Evolutionary conservation across 1,284 basidiomycete genomes (phyloP), one percentile per base, ranked within the genome.

Genomic region (Heterobasidion irregulare): DNA sequence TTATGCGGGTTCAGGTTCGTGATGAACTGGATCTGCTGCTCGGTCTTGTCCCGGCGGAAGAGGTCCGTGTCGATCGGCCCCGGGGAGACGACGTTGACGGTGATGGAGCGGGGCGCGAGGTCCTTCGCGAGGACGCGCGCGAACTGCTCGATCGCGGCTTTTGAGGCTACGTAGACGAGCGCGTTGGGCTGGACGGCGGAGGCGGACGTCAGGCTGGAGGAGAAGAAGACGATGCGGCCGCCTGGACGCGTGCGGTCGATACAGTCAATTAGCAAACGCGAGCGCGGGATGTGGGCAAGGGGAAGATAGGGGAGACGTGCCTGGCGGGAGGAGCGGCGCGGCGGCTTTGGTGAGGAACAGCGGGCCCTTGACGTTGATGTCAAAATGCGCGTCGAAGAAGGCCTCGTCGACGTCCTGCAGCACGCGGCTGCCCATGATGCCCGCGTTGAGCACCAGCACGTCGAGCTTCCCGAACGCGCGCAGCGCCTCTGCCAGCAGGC

Each of bases 351-450:
- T 73, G 52, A 81, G 68, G 69, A 84, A 83, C 26, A 84, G 60
- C 1, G 82, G 80, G 0, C 74, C 78, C 60, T 81, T 80, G 49
- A 83, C 79, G 58, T 84, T 84, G 46, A 72, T 71, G 55, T 76
- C 66, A 57, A 81, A 75, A 59, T 77, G 75, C 33, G 60, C 62
- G 58, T 82, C 76, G 59, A 72, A 82, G 59, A 73, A 73, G 34
- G 65, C 65, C 64, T 83, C 80, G 56, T 79, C 77, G 15, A 78
- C 63, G 32, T 78, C 75, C 18, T 66, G 65, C 10, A 83, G 63
- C 15, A 69, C 64, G 57, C 68, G 75, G 60, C 68, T 72, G 3
- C 74, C 75, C 76, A 80, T 78, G 50, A 80, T 67, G 1, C 75
- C 77, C 3, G 80, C 77, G 60, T 82, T 82, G 56, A 82, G 67